These are phyloP conservation scores for Uncinocarpus reesii DNA, from an alignment of 2,329 filamentous ascomycete species.

Conservation along the genomic window DNA sequence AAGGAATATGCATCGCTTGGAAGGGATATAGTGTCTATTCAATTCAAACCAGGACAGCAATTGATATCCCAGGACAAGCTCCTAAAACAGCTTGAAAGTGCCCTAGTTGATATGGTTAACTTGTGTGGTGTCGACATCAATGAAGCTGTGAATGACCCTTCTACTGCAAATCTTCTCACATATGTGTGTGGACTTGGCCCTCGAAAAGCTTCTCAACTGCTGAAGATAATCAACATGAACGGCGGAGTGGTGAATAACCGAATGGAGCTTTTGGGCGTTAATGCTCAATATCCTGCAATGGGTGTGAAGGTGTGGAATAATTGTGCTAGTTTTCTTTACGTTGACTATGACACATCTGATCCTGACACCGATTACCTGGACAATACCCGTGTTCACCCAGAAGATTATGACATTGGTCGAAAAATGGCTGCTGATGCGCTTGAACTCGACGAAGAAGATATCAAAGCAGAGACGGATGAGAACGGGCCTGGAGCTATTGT, in stretches of 20 bases:
- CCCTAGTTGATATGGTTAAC: conserved; percentile 97
- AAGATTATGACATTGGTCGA: conserved; percentile 94
- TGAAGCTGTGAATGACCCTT: conserved; percentile 69
- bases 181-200: conserved; percentile 87
- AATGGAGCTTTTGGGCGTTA: conserved; percentile 79
- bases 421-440: conserved; percentile 98
- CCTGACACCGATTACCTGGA: conserved; percentile 82
- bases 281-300: conserved; percentile 71
- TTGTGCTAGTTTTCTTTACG: conserved; percentile 87
- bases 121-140: conserved; percentile 92
- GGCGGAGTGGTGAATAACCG: conserved; percentile 75
- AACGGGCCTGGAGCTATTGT: conserved; percentile 84
- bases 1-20: conserved; percentile 93
- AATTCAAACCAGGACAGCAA: conserved; percentile 83
- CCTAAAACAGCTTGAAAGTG: conserved; percentile 77
- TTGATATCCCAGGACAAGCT: conserved; percentile 82
- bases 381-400: conserved; percentile 92
- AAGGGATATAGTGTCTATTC: conserved; percentile 73
- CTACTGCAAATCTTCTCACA: conserved; percentile 77
- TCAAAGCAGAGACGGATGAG: conserved; percentile 86
- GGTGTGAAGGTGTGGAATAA: conserved; percentile 91
- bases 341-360: conserved; percentile 76
- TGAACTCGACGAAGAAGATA: conserved; percentile 93
- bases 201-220: conserved; percentile 71
- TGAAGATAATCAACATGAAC: conserved; percentile 87